Evolutionary conservation across 352 stramenopile species (phyloP).

Genomic region (Phytophthora citricola): DNA sequence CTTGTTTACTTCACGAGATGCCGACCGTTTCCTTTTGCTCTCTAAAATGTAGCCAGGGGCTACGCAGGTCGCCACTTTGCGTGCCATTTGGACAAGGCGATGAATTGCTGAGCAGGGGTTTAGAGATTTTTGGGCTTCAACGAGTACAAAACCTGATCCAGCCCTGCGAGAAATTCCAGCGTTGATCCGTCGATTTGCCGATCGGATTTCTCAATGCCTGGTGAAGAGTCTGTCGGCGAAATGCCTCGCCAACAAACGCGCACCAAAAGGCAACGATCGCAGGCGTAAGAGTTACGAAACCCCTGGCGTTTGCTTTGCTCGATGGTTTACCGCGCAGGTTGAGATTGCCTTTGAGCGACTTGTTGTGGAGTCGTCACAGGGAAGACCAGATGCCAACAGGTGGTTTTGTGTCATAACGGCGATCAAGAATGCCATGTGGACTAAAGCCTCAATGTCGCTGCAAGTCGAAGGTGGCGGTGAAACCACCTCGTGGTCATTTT

Average conservation of each 20-base stretch:
- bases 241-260: background rate
- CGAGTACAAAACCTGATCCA: background rate
- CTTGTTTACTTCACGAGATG: constrained; percentile 3
- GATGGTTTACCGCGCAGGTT: constrained; percentile 19
- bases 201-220: constrained; percentile 1
- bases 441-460: background rate
- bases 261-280: background rate
- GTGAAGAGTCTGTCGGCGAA: background rate
- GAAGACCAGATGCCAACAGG: constrained; percentile 27
- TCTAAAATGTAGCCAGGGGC: constrained; percentile 9
- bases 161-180: background rate
- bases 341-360: constrained; percentile 8
- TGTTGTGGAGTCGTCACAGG: constrained; percentile 16
- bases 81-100: constrained; percentile 5
- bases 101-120: constrained; percentile 5
- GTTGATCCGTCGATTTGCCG: constrained; percentile 3
- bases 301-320: background rate
- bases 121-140: constrained; percentile 2
- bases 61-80: background rate
- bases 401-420: constrained; percentile 24
- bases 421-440: background rate
- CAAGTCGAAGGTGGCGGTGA: background rate
- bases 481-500: background rate
- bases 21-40: background rate
- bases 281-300: background rate